phyloP scores from a whole-genome alignment of 23 red algal species.

The Gracilaria vermiculophylla region DNA sequence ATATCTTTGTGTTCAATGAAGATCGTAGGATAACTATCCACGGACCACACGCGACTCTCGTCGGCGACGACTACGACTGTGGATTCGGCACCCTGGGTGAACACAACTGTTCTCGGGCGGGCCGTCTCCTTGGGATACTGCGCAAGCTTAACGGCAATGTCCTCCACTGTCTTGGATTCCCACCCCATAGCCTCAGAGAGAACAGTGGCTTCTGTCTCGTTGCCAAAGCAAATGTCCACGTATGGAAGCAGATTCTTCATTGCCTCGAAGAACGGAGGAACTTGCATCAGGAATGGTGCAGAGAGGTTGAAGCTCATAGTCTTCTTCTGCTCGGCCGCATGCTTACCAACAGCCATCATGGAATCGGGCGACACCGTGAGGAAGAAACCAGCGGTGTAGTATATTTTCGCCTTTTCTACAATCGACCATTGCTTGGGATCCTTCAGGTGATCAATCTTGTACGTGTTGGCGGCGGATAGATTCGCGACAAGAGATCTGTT shows the following conservation, averaged over 20 bases:
- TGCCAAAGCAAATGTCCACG: conserved; percentile 97
- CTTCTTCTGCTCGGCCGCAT: conserved; percentile 70
- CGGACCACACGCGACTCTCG: conserved; percentile 71
- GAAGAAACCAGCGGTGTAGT: conserved; percentile 99
- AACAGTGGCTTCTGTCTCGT: conserved; percentile 87
- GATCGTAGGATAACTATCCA: conserved; percentile 72
- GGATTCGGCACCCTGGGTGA: conserved; percentile 87
- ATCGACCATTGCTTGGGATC: conserved; percentile 83
- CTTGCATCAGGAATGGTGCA: conserved; percentile 96
- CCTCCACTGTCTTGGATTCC: conserved; percentile 48
- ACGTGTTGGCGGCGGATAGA: conserved; percentile 94
- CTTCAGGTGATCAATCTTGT: conserved; percentile 80
- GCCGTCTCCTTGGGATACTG: conserved; percentile 61
- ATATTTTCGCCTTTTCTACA: conserved; percentile 80
- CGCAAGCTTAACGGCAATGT: conserved; percentile 84
- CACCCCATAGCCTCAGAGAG: conserved; percentile 87
- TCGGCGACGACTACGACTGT: conserved; percentile 90
- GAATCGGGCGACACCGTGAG: conserved; percentile 93
- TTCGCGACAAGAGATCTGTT: conserved; percentile 94
- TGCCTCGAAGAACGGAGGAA: conserved; percentile 88
- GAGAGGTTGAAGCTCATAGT: conserved; percentile 96
- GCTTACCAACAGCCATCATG: conserved; percentile 76
- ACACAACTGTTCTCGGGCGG: conserved; percentile 94
- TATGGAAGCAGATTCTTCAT: conserved; percentile 86
- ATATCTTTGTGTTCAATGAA: conserved; percentile 73